Evolutionary conservation across 768 basidiomycete species (phyloP).

Genomic region (Lactarius deliciosus): DNA sequence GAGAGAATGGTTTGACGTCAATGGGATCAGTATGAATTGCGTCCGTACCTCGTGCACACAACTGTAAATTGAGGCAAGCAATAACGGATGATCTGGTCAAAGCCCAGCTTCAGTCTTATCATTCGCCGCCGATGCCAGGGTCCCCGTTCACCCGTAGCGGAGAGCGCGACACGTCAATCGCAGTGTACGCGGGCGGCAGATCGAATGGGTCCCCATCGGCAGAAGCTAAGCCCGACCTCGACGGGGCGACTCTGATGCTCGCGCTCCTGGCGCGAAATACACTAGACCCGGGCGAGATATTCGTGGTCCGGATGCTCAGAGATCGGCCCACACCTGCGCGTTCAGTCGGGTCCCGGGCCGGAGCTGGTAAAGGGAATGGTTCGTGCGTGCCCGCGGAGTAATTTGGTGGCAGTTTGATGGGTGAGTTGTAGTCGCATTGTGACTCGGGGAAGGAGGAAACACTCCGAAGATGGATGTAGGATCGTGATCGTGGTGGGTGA

Average conservation of each 20-base stretch:
- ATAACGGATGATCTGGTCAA: not conserved
- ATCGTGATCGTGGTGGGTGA: too few species aligned
- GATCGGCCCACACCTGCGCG: not conserved
- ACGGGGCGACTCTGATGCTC: not conserved
- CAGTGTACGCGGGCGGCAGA: slow-evolving; percentile 26
- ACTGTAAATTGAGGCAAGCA: not conserved
- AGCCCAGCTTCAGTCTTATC: not conserved
- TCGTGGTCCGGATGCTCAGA: slow-evolving; percentile 14
- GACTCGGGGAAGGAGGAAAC: too few species aligned
- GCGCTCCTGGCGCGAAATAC: slow-evolving; percentile 2
- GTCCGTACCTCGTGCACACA: not conserved
- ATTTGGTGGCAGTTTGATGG: slow-evolving; percentile 16
- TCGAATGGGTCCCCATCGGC: slow-evolving; percentile 14
- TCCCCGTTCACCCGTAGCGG: slow-evolving; percentile 3
- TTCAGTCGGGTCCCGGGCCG: not conserved
- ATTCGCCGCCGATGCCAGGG: not conserved
- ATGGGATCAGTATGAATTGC: not conserved
- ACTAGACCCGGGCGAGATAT: not conserved
- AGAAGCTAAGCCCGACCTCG: not conserved
- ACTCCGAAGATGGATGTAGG: not conserved
- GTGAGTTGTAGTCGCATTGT: too few species aligned
- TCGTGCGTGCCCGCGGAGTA: slow-evolving; percentile 16
- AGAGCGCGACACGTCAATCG: slow-evolving; percentile 18
- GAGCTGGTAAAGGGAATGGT: not conserved
- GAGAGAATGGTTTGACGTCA: not conserved